Conservation (phyloP, 2,329 filamentous ascomycete species). For the Coniochaeta ligniaria region DNA sequence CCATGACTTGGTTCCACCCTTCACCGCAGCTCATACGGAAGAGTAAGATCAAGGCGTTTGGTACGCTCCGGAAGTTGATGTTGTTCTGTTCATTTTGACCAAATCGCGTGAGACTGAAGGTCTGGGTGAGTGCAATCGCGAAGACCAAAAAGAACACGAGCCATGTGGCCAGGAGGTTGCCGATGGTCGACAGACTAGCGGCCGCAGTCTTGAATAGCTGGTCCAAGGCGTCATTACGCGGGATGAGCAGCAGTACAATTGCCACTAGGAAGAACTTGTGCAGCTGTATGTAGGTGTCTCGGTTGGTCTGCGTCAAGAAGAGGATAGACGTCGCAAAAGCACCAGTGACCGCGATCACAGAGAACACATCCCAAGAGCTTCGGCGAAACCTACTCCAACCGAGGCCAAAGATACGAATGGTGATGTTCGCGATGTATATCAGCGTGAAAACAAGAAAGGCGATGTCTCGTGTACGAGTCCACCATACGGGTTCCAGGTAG, state of each 20-base stretch:
- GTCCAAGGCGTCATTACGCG: constrained; percentile 92
- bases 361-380: constrained; percentile 94
- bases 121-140: constrained; percentile 91
- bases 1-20: constrained; percentile 96
- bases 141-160: constrained; percentile 94
- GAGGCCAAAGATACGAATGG: constrained; percentile 78
- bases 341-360: constrained; percentile 69
- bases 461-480: constrained; percentile 64
- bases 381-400: constrained; percentile 87
- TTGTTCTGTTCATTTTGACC: constrained; percentile 65
- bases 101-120: constrained; percentile 91
- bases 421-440: constrained; percentile 75
- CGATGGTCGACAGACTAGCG: constrained; percentile 82
- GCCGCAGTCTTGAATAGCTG: constrained; percentile 98
- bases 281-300: constrained; percentile 65
- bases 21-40: constrained; percentile 93
- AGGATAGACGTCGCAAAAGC: constrained; percentile 79
- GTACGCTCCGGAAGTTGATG: constrained; percentile 87
- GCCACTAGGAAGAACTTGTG: constrained; percentile 94
- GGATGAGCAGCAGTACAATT: constrained; percentile 83
- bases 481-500: constrained; percentile 64
- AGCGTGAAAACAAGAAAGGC: constrained; percentile 77
- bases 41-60: constrained; percentile 85
- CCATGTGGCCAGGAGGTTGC: constrained; percentile 92
- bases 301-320: constrained; percentile 52